Evolutionary conservation across 768 basidiomycete genomes (phyloP).

Genomic region (Auricularia cornea): DNA sequence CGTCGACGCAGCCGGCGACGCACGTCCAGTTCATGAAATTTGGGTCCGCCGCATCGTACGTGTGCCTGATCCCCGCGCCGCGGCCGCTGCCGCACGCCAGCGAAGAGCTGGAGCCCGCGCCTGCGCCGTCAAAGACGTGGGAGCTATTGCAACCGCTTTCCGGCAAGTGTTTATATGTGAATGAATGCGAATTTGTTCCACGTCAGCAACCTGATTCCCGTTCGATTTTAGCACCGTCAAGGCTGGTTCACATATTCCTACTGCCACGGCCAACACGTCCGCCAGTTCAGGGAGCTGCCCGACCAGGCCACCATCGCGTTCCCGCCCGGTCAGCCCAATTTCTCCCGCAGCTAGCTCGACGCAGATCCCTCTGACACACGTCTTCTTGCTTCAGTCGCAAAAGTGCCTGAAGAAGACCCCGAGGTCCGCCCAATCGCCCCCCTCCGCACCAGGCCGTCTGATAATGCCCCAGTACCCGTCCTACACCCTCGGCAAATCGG

Average conservation of each 20-base stretch:
- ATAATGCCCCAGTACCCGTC: constrained; percentile 20
- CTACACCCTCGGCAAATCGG: constrained; percentile 69
- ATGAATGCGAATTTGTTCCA: constrained; percentile 27
- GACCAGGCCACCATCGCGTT: constrained; percentile 50
- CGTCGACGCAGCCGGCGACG: constrained; percentile 28
- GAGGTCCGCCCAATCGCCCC: constrained; percentile 42
- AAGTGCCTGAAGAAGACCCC: constrained; percentile 79
- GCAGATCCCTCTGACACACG: neutral
- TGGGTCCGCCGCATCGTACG: constrained; percentile 57
- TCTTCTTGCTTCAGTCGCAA: constrained; percentile 39
- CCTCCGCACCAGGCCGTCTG: constrained; percentile 1
- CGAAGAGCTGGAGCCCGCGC: constrained; percentile 50
- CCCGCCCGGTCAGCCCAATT: constrained; percentile 40
- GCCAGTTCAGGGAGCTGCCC: constrained; percentile 85
- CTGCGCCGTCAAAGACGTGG: constrained; percentile 71
- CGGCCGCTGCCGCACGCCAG: constrained; percentile 41
- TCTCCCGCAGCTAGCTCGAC: constrained; percentile 2
- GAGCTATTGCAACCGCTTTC: constrained; percentile 70
- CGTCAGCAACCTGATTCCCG: constrained; percentile 17
- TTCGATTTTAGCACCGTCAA: constrained; percentile 56
- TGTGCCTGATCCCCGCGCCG: constrained; percentile 60
- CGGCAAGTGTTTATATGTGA: constrained; percentile 79
- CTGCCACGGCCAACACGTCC: constrained; percentile 90
- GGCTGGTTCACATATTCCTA: constrained; percentile 98
- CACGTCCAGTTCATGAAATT: constrained; percentile 46